Percentiles rank a stretch among this genome's conserved stretches.
Conservation (phyloP, 768 basidiomycete species). For the Leccinellum rugosiceps region DNA sequence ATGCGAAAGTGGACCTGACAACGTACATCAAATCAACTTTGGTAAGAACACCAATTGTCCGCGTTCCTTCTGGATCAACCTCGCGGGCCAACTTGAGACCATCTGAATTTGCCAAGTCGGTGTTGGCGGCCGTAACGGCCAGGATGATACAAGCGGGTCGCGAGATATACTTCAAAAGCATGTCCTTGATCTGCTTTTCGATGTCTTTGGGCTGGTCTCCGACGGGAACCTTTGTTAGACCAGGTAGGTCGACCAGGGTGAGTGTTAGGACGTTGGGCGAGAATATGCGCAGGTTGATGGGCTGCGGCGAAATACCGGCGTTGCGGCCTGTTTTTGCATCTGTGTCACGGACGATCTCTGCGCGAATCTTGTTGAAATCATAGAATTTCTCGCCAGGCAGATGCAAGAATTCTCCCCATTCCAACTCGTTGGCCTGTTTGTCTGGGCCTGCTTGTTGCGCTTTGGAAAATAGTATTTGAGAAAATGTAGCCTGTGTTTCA, state of each 20-base stretch:
- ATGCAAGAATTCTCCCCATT: constrained; percentile 99
- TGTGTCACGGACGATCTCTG: constrained; percentile 94
- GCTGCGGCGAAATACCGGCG: constrained; percentile 94
- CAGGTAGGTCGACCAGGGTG: constrained; percentile 96
- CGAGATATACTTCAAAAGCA: constrained; percentile 93
- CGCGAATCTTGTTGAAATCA: constrained; percentile 95
- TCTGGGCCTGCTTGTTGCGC: constrained; percentile 47
- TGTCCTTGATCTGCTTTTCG: constrained; percentile 95
- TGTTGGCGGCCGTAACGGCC: constrained; percentile 94
- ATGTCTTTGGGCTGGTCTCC: constrained; percentile 97
- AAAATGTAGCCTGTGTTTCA: neutral
- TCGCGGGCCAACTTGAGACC: constrained; percentile 94
- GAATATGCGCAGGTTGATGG: constrained; percentile 97
- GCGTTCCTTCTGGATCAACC: constrained; percentile 93
- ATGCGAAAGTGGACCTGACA: neutral
- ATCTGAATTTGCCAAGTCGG: constrained; percentile 97
- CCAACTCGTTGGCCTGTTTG: constrained; percentile 83
- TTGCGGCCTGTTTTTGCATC: constrained; percentile 99
- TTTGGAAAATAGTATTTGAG: constrained; percentile 4
- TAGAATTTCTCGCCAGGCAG: constrained; percentile 96
- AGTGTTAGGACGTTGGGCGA: constrained; percentile 97
- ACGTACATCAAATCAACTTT: constrained; percentile 97
- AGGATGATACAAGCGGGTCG: constrained; percentile 96
- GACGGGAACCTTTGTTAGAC: constrained; percentile 91
- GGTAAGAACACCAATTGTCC: constrained; percentile 97